phyloP scores from a whole-genome alignment of 2,329 filamentous ascomycete genomes.

The Venturiaceae sp. region DNA sequence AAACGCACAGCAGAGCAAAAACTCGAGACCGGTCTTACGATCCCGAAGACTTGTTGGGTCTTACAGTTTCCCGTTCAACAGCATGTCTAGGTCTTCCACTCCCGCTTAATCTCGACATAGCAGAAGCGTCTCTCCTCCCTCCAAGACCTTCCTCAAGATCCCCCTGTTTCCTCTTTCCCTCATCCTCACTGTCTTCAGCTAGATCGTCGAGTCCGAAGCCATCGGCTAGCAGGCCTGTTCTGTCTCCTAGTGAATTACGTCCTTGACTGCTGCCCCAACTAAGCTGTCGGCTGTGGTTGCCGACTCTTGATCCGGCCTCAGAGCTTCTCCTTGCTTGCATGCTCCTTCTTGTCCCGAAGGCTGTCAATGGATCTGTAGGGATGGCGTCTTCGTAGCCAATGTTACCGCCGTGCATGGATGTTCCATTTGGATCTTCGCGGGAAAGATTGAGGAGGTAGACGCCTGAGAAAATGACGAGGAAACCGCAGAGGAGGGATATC shows the following conservation, averaged over 20 bases:
- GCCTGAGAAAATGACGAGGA: constrained; percentile 88
- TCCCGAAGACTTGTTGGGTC: not conserved
- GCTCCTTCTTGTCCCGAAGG: constrained; percentile 79
- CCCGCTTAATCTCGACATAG: constrained; percentile 4
- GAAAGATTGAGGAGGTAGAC: constrained; percentile 97
- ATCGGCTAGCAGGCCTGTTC: constrained; percentile 68
- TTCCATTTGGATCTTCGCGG: constrained; percentile 77
- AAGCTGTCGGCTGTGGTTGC: constrained; percentile 41
- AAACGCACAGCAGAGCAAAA: not conserved
- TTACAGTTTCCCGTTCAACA: not conserved
- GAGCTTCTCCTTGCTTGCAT: constrained; percentile 80
- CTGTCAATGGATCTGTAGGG: constrained; percentile 84
- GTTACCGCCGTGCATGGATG: constrained; percentile 38
- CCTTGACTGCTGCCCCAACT: constrained; percentile 37
- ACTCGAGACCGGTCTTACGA: not conserved
- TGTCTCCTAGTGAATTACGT: constrained; percentile 42
- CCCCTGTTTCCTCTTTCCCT: constrained; percentile 6
- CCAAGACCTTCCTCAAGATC: constrained; percentile 6
- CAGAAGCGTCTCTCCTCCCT: not conserved
- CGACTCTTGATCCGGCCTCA: constrained; percentile 43
- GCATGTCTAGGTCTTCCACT: constrained; percentile 7
- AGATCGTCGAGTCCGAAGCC: constrained; percentile 74
- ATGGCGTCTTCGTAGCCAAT: constrained; percentile 57
- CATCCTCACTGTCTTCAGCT: constrained; percentile 52
- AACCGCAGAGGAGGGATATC: constrained; percentile 83